Evolutionary conservation across 2,329 filamentous ascomycete genomes (phyloP), one percentile per base, ranked within the genome.

Genomic region (Aspergillus fumigatiaffinis): DNA sequence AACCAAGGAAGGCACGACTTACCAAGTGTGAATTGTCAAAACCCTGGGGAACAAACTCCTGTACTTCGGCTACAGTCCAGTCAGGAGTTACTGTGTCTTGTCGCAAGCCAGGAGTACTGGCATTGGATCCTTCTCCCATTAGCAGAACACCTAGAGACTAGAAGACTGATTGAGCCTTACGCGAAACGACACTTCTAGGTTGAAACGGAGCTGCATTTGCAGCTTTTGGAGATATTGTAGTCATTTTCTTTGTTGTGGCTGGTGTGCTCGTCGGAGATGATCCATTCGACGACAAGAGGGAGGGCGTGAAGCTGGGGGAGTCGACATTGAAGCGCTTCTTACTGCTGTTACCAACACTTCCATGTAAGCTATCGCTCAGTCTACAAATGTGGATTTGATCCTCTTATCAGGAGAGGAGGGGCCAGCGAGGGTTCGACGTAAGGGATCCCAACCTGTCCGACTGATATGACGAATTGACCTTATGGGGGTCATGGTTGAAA

Each of bases 241-340:
- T 87, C 9, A 87, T 83, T 67, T 89, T 89, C 74, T 91, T 91
- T 32, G 59, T 51, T 4, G 59, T 60, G 25, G 70, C 63, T 42
- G 62, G 55, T 21, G 63, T 60, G 2, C 53, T 53, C 12, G 63
- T 66, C 9, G 66, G 65, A 12, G 70, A 70, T 1, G 70, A 70
- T 38, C 74, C 75, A 53, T 77, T 77, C 32, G 70, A 66, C 35
- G 73, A 69, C 17, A 75, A 58, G 28, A 73, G 53, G 14, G 84
- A 77, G 41, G 93, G 93, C 0, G 91, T 97, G 73, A 99, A 99
- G 50, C 93, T 91, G 12, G 94, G 93, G 8, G 94, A 97, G 69
- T 97, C 94, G 69, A 96, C 94, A 74, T 96, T 99, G 64, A 99
- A 82, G 28, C 88, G 81, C 74, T 92, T 94, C 75, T 91, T 76